Conservation (phyloP, 169 alveolate genomes). For the Plasmodium knowlesi region DNA sequence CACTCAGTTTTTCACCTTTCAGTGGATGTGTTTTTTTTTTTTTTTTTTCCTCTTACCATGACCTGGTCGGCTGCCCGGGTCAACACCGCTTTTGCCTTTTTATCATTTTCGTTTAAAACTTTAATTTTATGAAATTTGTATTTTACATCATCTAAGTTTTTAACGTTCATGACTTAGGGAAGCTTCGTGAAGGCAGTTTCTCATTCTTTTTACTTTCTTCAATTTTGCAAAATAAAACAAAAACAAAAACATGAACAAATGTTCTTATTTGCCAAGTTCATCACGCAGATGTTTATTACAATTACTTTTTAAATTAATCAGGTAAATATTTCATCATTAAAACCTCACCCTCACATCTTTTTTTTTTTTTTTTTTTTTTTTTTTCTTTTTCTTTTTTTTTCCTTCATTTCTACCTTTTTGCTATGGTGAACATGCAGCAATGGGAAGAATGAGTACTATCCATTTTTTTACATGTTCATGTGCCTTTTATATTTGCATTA, state of each 20-base stretch:
- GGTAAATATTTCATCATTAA: background rate
- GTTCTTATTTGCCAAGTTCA: background rate
- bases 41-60: slow-evolving; percentile 5
- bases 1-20: background rate
- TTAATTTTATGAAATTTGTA: slow-evolving; percentile 53
- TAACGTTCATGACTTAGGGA: slow-evolving; percentile 30
- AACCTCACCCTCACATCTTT: background rate
- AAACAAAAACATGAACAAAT: background rate
- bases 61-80: slow-evolving; percentile 66
- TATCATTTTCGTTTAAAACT: slow-evolving; percentile 59
- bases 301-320: background rate
- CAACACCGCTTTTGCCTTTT: slow-evolving; percentile 46
- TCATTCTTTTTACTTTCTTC: background rate
- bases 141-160: slow-evolving; percentile 58
- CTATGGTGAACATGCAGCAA: background rate
- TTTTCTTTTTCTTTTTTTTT: background rate
- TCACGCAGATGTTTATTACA: background rate
- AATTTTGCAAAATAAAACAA: background rate
- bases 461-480: background rate
- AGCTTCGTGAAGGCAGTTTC: background rate
- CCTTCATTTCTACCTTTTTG: background rate
- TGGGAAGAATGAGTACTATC: background rate
- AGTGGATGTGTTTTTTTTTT: background rate
- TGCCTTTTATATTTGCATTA: background rate
- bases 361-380: background rate